Evolutionary conservation across 2,329 filamentous ascomycete species (phyloP).

Genomic region (Helotiales sp.): DNA sequence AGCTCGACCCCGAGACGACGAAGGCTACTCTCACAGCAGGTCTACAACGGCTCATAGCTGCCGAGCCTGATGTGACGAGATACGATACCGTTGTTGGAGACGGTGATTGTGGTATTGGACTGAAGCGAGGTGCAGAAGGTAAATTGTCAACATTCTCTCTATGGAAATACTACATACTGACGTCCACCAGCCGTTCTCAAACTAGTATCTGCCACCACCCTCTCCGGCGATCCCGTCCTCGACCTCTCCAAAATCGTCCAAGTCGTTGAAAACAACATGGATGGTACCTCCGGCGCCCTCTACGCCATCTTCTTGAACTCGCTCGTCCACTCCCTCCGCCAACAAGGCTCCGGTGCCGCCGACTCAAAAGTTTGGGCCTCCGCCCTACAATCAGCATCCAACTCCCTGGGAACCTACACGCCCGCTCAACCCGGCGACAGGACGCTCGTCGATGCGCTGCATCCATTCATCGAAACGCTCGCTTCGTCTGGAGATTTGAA

Average conservation of each 20-base stretch:
- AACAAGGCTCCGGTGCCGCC: conserved; percentile 43
- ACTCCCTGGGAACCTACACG: conserved; percentile 80
- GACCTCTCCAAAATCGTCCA: conserved; percentile 65
- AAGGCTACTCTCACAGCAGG: conserved; percentile 59
- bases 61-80: conserved; percentile 68
- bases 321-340: conserved; percentile 56
- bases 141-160: conserved; percentile 16
- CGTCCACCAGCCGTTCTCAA: conserved; percentile 49
- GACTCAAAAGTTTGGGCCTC: conserved; percentile 58
- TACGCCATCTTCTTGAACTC: conserved; percentile 79
- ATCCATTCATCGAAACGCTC: conserved; percentile 82
- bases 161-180: background rate
- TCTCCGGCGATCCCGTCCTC: conserved; percentile 61
- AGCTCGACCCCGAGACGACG: conserved; percentile 44
- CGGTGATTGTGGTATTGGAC: conserved; percentile 72
- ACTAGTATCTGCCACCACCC: conserved; percentile 47
- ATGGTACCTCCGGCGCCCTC: conserved; percentile 76
- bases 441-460: conserved; percentile 86
- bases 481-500: conserved; percentile 67
- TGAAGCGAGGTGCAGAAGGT: conserved; percentile 71
- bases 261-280: conserved; percentile 72
- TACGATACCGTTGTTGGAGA: conserved; percentile 75
- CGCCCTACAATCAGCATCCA: conserved; percentile 73
- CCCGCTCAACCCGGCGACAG: conserved; percentile 88
- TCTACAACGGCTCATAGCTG: conserved; percentile 62